phyloP scores from a whole-genome alignment of 2,329 filamentous ascomycete genomes.

The Davidsoniella neocaledoniae region DNA sequence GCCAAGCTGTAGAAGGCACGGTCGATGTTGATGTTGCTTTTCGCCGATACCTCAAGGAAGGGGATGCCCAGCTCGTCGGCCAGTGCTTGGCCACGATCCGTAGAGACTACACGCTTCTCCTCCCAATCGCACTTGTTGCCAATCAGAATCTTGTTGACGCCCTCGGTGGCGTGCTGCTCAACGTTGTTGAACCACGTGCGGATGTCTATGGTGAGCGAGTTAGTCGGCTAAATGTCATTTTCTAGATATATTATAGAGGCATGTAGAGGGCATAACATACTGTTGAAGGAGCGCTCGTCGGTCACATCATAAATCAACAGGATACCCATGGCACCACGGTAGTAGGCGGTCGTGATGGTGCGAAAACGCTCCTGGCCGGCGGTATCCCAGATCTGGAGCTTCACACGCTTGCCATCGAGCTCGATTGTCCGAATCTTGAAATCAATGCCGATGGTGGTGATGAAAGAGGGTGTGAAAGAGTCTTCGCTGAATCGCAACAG shows the following conservation, averaged over 20 bases:
- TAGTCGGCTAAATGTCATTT: constrained; percentile 7
- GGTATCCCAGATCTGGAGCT: constrained; percentile 99
- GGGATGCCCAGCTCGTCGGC: constrained; percentile 94
- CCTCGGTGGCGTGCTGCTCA: constrained; percentile 93
- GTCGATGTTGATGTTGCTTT: constrained; percentile 99
- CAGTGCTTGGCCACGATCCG: constrained; percentile 80
- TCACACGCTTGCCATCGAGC: constrained; percentile 94
- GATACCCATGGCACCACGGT: constrained; percentile 96
- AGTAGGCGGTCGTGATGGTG: constrained; percentile 97
- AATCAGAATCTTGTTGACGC: constrained; percentile 98
- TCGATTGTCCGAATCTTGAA: constrained; percentile 99
- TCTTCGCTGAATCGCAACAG: constrained; percentile 93
- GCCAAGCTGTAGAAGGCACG: constrained; percentile 95
- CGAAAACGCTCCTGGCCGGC: constrained; percentile 96
- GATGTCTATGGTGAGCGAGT: constrained; percentile 50
- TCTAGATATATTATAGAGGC: constrained; percentile 7
- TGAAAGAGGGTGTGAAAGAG: constrained; percentile 93
- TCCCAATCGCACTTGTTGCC: constrained; percentile 99
- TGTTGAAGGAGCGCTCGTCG: constrained; percentile 88
- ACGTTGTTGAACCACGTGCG: constrained; percentile 99
- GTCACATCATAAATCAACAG: constrained; percentile 97
- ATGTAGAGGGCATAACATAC: constrained; percentile 34
- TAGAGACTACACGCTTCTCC: constrained; percentile 89
- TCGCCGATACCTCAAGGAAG: constrained; percentile 95
- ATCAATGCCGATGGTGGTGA: constrained; percentile 98